Base-by-base conservation (phyloP, 305 asterid genomes). In the Andrographis paniculata region DNA sequence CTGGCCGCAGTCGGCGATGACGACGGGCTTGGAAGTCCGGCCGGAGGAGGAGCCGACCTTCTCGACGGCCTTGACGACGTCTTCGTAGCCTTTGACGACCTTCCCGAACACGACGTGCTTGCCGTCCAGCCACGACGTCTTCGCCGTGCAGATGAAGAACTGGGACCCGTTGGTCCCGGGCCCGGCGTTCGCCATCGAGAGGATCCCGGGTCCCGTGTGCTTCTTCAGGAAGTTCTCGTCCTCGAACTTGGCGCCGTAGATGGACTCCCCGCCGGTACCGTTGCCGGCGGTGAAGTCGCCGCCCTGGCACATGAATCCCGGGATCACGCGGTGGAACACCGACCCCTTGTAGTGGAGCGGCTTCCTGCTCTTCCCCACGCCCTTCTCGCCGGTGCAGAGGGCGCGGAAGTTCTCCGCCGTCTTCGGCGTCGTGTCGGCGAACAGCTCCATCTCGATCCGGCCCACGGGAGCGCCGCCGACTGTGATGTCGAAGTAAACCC, bases 341-440 rank as follows among this genome's bases (percentile, higher is more conserved):
- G 72, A 50, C 38, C 60, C 67, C 41, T 60, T 65, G 72, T 5
- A 60, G 63, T 65, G 66, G 52, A 65, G 62, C 1, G 60, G 56
- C 15, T 53, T 53, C 48, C 71, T 62, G 44, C 30, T 24, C 30
- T 8, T 4, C 30, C 30, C 30, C 6, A 24, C 30, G 30, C 30
- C 49, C 17, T 48, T 59, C 56, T 65, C 66, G 12, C 66, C 66
- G 8, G 71, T 59, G 62, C 71, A 65, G 36, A 65, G 59, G 1
- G 66, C 51, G 20, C 66, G 66, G 49, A 59, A 59, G 48, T 59
- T 65, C 55, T 65, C 66, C 22, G 52, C 66, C 6, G 71, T 65
- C 23, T 24, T 27, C 8, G 63, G 66, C 19, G 45, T 40, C 6
- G 42, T 56, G 62, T 59, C 71, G 4, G 60, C 56, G 45, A 43